Evolutionary conservation across 805 yeast species (phyloP).

Genomic region (Cyberlindnera maclurae): DNA sequence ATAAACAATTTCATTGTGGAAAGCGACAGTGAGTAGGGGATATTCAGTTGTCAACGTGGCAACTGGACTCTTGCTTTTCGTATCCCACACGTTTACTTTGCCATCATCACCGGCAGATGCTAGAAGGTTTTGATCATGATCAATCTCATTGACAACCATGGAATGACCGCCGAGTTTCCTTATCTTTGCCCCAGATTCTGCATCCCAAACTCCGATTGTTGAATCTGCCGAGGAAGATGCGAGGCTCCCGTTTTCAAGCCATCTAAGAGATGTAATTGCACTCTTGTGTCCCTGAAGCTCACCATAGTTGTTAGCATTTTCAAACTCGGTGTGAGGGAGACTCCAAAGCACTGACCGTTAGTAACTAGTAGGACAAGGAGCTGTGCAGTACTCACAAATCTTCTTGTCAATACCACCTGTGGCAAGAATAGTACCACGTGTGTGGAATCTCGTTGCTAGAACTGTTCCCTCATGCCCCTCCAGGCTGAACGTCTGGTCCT

Average conservation of each 20-base stretch:
- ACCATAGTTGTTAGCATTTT: conserved; percentile 33
- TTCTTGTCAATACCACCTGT: conserved; percentile 55
- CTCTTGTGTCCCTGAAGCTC: conserved; percentile 49
- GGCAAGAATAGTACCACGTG: conserved; percentile 45
- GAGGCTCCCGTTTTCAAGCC: conserved; percentile 42
- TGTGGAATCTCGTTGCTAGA: conserved; percentile 43
- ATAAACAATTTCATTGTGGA: conserved; percentile 38
- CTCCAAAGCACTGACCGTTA: conserved; percentile 16
- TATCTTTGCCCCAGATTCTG: conserved; percentile 44
- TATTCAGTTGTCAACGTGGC: conserved; percentile 37
- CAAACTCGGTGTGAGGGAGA: conserved; percentile 18
- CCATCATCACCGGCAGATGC: conserved; percentile 69
- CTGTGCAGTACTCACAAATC: conserved; percentile 20
- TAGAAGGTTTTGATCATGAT: conserved; percentile 26
- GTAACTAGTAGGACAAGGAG: neutral
- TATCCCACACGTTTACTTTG: conserved; percentile 53
- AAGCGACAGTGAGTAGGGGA: conserved; percentile 52
- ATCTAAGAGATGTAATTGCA: conserved; percentile 53
- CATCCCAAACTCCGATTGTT: conserved; percentile 58
- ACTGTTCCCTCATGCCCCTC: conserved; percentile 52
- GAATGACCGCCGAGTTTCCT: conserved; percentile 49
- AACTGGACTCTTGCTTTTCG: conserved; percentile 41
- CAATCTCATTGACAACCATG: conserved; percentile 50
- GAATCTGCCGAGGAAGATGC: conserved; percentile 55
- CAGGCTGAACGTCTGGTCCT: conserved; percentile 26